Conservation (phyloP, 495 filamentous ascomycete genomes). For the Penicillium pancosmium region DNA sequence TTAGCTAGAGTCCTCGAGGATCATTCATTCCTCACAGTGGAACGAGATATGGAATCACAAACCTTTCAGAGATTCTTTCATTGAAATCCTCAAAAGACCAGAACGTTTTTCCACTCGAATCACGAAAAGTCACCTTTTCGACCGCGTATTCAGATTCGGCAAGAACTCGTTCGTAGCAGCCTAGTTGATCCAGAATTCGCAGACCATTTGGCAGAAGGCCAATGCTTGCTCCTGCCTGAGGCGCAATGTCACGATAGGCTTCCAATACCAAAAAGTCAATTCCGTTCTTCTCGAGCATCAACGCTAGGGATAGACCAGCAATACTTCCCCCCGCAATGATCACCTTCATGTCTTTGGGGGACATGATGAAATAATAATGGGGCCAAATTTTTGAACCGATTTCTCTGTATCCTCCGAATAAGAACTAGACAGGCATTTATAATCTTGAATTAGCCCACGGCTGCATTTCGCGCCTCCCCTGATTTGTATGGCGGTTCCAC, state of each 20-base stretch:
- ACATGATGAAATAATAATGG: neutral
- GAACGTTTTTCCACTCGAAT: conserved; percentile 13
- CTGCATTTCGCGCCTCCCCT: neutral
- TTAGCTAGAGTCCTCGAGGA: neutral
- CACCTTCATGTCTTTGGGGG: conserved; percentile 36
- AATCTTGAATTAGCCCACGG: neutral
- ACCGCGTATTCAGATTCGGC: conserved; percentile 22
- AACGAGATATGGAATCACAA: neutral
- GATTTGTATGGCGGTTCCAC: neutral
- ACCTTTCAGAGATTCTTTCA: conserved; percentile 9
- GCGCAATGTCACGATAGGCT: conserved; percentile 35
- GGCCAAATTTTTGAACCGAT: neutral
- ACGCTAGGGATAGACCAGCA: conserved; percentile 51
- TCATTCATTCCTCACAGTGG: neutral
- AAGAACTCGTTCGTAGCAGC: conserved; percentile 31
- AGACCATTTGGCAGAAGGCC: conserved; percentile 36
- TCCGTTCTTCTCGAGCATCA: conserved; percentile 43
- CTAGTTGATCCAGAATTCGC: conserved; percentile 52
- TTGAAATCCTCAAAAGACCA: conserved; percentile 15
- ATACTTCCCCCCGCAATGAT: conserved; percentile 57
- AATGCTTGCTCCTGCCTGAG: conserved; percentile 46
- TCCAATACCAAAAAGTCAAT: conserved; percentile 59
- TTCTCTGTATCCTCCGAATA: neutral
- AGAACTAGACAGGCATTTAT: neutral
- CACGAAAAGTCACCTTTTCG: conserved; percentile 18